Base-by-base conservation (phyloP, 441 rosid genomes). In the Erodium chrysanthum region DNA sequence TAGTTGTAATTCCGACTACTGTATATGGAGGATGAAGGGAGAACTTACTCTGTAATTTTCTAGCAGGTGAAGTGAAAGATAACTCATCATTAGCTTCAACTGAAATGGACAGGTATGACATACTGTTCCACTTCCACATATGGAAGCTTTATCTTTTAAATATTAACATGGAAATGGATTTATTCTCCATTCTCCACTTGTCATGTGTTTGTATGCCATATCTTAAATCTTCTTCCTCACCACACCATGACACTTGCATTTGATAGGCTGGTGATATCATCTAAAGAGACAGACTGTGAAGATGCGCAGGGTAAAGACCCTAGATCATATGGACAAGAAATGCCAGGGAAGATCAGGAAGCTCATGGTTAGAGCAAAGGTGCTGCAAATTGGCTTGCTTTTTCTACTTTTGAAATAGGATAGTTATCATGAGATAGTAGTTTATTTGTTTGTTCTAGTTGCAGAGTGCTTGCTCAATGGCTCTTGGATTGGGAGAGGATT, bases 401-500 rank as follows among this genome's bases (percentile, higher is more conserved):
- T 18, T 4, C 17, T 22, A 0, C 21, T 52, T 52, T 52, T 52
- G 4, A 15, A 52, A 15, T 52, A 52, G 63, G 27, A 17, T 56
- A 7, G 25, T 42, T 22, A 61, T n/a, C 64, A 40, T 25, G n/a
- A 59, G 21, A 22, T 58, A 54, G 33, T 20, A n/a, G n/a, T n/a
- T 0, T 20, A 40, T 23, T 3, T 9, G 11, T 66, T 62, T 69
- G 20, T 12, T 14, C 37, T 70, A 37, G 25, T 76, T 77, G 87
- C 87, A 93, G 98, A 76, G 75, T 78, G 91, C 89, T 66, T 88
- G 85, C 67, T 79, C 86, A 8, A 68, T 87, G 7, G 83, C 91
- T 2, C 81, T 90, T 31, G 93, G 97, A 66, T 81, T 91, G n/a
- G 90, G 90, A 0, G 98, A 91, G 70, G 98, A 91, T 71, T 83